Evolutionary conservation across 441 rosid species (phyloP).

Genomic region (Adansonia grandidieri): DNA sequence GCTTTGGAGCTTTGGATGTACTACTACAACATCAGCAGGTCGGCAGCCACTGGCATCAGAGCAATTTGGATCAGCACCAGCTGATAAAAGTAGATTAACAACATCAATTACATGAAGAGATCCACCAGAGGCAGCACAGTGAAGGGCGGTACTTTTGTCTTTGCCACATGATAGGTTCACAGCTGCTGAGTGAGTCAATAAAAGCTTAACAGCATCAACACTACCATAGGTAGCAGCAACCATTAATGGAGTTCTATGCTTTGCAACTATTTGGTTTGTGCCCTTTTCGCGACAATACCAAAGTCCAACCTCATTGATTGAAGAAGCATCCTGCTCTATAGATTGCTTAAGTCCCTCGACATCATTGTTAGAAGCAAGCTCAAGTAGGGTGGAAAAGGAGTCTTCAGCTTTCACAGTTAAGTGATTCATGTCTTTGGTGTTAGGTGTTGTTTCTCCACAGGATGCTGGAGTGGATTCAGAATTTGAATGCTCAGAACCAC

Average conservation of each 20-base stretch:
- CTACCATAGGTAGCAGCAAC: conserved; percentile 78
- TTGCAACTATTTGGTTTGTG: conserved; percentile 56
- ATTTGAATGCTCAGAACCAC: conserved; percentile 37
- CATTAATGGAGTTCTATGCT: conserved; percentile 69
- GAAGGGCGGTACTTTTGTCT: conserved; percentile 75
- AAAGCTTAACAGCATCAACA: conserved; percentile 43
- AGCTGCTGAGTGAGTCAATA: conserved; percentile 33
- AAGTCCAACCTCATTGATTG: conserved; percentile 41
- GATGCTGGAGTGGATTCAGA: conserved; percentile 26
- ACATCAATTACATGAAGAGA: conserved; percentile 51
- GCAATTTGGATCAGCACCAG: conserved; percentile 65
- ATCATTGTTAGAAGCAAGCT: conserved; percentile 57
- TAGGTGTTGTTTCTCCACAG: background rate
- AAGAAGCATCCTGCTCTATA: conserved; percentile 34
- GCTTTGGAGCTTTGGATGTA: conserved; percentile 49
- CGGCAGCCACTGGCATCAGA: conserved; percentile 56
- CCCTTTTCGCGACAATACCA: conserved; percentile 52
- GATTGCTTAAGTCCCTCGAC: conserved; percentile 40
- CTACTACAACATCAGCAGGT: conserved; percentile 66
- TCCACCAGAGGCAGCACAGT: conserved; percentile 81
- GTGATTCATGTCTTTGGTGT: conserved; percentile 38
- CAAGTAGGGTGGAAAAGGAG: conserved; percentile 53
- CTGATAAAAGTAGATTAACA: conserved; percentile 56
- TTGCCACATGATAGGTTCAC: conserved; percentile 51
- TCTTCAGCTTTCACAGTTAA: conserved; percentile 37